A percentile compares a stretch with the other conserved stretches of the same genome.
Conservation (phyloP, 768 basidiomycete genomes). For the Mrakia gelida region DNA sequence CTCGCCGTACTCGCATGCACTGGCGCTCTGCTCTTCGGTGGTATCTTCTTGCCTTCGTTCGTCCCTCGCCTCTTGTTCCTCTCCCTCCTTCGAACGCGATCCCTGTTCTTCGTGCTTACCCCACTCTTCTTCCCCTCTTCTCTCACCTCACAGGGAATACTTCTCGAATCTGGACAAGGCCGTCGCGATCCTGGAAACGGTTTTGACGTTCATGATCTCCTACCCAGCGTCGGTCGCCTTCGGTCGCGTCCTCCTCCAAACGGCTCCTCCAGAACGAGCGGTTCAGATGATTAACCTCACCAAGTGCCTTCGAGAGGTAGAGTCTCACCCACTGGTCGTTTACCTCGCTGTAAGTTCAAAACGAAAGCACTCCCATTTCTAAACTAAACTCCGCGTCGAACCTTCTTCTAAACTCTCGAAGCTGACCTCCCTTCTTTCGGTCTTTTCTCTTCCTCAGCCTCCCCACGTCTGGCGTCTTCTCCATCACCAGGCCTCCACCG, state of each 20-base stretch:
- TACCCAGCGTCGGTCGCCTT: conserved; percentile 79
- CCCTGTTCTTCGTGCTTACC: too few relatives aligned
- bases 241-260: conserved; percentile 82
- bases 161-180: conserved; percentile 64
- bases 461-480: conserved; percentile 32
- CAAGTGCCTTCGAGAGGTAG: conserved; percentile 73
- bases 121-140: neutral
- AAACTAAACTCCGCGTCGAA: conserved; percentile 33
- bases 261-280: conserved; percentile 56
- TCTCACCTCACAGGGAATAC: neutral
- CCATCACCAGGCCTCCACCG: conserved; percentile 33
- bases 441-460: conserved; percentile 32
- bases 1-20: conserved; percentile 26
- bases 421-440: conserved; percentile 24
- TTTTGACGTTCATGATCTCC: conserved; percentile 74
- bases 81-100: neutral
- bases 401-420: conserved; percentile 19
- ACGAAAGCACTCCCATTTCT: too few relatives aligned
- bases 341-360: conserved; percentile 74
- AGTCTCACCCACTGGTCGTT: conserved; percentile 66
- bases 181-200: conserved; percentile 70
- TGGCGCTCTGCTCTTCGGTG: conserved; percentile 24
- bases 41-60: conserved; percentile 16
- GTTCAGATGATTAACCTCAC: conserved; percentile 77
- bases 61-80: neutral